Base-by-base conservation (phyloP, 352 stramenopile genomes). In the Peronospora tabacina region DNA sequence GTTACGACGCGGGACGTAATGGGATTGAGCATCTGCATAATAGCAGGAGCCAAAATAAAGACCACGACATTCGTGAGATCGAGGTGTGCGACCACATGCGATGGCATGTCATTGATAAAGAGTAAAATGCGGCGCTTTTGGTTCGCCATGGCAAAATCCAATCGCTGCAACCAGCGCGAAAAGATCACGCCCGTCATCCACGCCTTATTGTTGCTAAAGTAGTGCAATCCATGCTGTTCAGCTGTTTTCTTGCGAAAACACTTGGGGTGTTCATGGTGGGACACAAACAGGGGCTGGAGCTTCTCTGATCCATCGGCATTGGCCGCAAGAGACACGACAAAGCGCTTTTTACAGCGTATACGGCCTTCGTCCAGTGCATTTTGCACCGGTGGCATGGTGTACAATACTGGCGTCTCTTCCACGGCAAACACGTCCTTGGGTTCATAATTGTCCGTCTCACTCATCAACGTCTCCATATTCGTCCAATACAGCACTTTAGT, bases 101-200 rank as follows among this genome's bases (percentile, higher is more conserved):
- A 90, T 7, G 78, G 65, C 45, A 81, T 79, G 13, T 90, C 75
- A 55, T 88, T 87, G 19, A 92, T 63, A 24, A 92, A 70, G 1
- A 92, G 56, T 49, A 92, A 46, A 45, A 92, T 87, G 46, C 68
- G 68, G 34, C 81, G 81, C 48, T 88, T 86, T 49, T 89, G 74
- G 16, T 63, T 77, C 16, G 63, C 66, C 81, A 92, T 92, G 13
- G 75, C 61, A 40, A 85, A 85, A 54, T 92, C 80, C 7, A 92
- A 57, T 9, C 77, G 76, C 56, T 89, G 76, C 28, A 92, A 63
- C 78, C 76, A 92, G 15, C 78, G 75, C 22, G 79, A 88, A 53
- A 92, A 92, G 40, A 90, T 82, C 8, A 90, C 75, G 8, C 79
- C 81, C 5, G 78, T 92, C 71, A 92, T 82, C 76, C 77, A 88